Evolutionary conservation across 179 eudicot genomes (phyloP), one percentile per base, ranked within the genome.

Genomic region (Beta lomatogona): DNA sequence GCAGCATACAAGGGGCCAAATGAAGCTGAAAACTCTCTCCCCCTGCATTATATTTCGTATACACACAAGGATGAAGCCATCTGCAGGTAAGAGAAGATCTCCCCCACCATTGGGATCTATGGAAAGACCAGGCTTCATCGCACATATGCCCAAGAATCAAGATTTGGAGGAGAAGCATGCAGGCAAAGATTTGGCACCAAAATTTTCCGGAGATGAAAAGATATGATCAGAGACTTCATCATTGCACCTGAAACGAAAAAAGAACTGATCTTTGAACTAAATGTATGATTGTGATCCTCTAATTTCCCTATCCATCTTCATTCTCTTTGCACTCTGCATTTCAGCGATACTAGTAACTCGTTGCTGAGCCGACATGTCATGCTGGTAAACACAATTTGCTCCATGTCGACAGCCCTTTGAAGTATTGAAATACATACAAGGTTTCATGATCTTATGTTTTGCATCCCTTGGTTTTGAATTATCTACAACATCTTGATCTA

Each of bases 401-500:
- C 97, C 97, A 66, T 88, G 85, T 52, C 93, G 81, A 58, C 97
- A 93, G 6, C 97, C 97, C 83, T 88, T 87, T 15, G 90, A 25
- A 63, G 84, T 91, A 77, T 93, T 92, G 66, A 85, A 92, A 87
- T 85, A 93, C 3, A 88, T 76, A 75, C 97, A 93, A 22, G 93
- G 93, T 77, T 89, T 93, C 89, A 84, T 88, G 59, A 82, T 83
- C 79, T 81, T 91, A 4, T 88, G 85, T 69, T 87, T 90, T n/a
- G 70, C 48, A 19, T 88, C 92, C 77, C 88, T 87, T 16, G 86
- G 81, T 83, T 73, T 85, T 14, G 79, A 80, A 53, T 76, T 85
- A 70, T 77, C 85, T 8, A 45, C 12, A n/a, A 71, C 19, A 22
- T 86, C 87, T 53, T 54, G 88, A 72, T 48, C 82, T 19, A 73